Conservation (phyloP, 306 rosid species). For the Trifolium pratense region DNA sequence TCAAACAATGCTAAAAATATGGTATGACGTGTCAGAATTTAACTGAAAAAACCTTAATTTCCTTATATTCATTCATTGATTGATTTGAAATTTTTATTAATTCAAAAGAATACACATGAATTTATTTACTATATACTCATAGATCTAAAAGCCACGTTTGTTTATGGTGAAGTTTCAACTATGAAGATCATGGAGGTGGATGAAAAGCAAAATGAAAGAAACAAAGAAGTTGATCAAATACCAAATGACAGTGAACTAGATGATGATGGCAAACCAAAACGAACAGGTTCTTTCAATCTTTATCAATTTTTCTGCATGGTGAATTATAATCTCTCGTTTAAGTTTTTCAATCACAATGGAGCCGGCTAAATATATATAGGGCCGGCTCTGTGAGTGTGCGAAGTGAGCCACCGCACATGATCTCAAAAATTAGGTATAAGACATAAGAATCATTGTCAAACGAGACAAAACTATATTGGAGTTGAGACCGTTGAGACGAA, state of each 20-base stretch:
- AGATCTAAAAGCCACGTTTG: not conserved
- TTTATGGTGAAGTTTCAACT: not conserved
- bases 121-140: not conserved
- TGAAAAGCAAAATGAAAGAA: not conserved
- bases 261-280: conserved; percentile 50
- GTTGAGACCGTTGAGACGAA: too few species aligned
- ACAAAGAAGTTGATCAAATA: not conserved
- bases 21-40: not conserved
- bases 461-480: too few species aligned
- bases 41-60: not conserved
- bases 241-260: conserved; percentile 22
- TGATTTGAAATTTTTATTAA: not conserved
- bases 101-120: not conserved
- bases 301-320: not conserved
- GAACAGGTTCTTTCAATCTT: conserved; percentile 41
- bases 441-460: too few species aligned
- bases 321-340: not conserved
- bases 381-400: too few species aligned
- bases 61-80: too few species aligned
- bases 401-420: too few species aligned
- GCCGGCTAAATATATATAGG: too few species aligned
- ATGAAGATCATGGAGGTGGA: conserved; percentile 6
- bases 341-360: too few species aligned
- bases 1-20: conserved; percentile 6
- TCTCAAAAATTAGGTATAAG: too few species aligned